A percentile compares a stretch with the other conserved stretches of the same genome.
These are phyloP conservation scores for Populus hybrid DNA, from an alignment of 441 rosid genomes.

Conservation along the genomic window DNA sequence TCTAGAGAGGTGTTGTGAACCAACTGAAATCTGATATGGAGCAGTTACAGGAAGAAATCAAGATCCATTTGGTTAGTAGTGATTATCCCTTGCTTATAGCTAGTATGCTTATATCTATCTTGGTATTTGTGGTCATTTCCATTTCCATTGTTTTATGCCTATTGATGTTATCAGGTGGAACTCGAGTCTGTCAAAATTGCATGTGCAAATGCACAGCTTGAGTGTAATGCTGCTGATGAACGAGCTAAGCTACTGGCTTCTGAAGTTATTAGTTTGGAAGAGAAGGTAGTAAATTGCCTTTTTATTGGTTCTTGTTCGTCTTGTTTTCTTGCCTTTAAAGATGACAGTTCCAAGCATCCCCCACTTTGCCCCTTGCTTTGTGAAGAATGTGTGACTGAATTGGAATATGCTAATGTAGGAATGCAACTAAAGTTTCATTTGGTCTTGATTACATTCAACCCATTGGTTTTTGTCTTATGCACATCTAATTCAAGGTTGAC, in stretches of 20 bases:
- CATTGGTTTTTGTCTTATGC: neutral
- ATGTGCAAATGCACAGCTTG: conserved; percentile 71
- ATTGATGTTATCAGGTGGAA: conserved; percentile 57
- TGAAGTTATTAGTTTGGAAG: conserved; percentile 97
- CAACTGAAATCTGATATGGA: conserved; percentile 91
- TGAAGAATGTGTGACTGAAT: neutral
- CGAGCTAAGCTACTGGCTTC: conserved; percentile 90
- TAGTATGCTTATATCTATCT: neutral
- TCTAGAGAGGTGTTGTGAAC: conserved; percentile 85
- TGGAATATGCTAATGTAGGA: neutral
- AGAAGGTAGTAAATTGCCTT: conserved; percentile 61
- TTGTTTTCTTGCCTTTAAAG: neutral
- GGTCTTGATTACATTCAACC: neutral
- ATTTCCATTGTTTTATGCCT: conserved; percentile 11
- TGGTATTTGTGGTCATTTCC: neutral
- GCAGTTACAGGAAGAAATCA: conserved; percentile 76
- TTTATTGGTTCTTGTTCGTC: neutral
- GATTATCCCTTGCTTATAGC: neutral
- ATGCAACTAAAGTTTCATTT: neutral
- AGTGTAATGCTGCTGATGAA: conserved; percentile 92
- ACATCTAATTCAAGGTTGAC: neutral
- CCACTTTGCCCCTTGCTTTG: neutral
- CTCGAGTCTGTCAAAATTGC: conserved; percentile 74
- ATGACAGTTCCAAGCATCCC: neutral
- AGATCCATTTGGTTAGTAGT: conserved; percentile 69